Evolutionary conservation across 805 yeast species (phyloP).

Genomic region (Maudiozyma bulderi): DNA sequence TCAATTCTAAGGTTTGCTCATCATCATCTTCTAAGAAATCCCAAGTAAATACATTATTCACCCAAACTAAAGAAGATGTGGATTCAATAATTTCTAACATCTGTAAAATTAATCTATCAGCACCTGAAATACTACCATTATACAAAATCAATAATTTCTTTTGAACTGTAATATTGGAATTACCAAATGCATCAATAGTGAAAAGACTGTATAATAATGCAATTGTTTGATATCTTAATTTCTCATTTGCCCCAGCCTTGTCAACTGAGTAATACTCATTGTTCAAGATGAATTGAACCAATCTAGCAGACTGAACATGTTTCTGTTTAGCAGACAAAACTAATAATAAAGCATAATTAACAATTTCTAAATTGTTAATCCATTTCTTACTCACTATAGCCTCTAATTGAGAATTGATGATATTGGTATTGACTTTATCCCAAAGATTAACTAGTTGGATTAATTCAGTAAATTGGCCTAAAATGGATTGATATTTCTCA

Average conservation of each 20-base stretch:
- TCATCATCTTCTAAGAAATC: conserved; percentile 39
- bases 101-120: conserved; percentile 52
- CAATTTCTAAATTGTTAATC: conserved; percentile 32
- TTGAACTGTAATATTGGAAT: conserved; percentile 40
- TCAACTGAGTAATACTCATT: conserved; percentile 36
- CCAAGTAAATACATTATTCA: conserved; percentile 55
- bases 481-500: conserved; percentile 26
- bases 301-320: conserved; percentile 37
- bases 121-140: conserved; percentile 50
- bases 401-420: conserved; percentile 57
- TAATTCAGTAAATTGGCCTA: conserved; percentile 29
- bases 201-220: conserved; percentile 43
- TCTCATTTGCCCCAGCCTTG: conserved; percentile 15
- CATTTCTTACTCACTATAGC: conserved; percentile 44
- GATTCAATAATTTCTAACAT: conserved; percentile 53
- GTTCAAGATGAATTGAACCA: conserved; percentile 55
- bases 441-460: conserved; percentile 27
- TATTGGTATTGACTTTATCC: conserved; percentile 34
- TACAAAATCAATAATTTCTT: conserved; percentile 44
- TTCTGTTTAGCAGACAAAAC: conserved; percentile 31
- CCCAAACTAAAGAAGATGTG: conserved; percentile 48
- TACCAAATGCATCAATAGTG: conserved; percentile 34
- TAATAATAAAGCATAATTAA: conserved; percentile 38
- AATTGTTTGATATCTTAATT: conserved; percentile 35
- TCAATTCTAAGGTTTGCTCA: conserved; percentile 35